Percentiles rank a stretch among this genome's conserved stretches.
These are phyloP conservation scores for Elaeis guineensis DNA, from an alignment of 176 grass and related monocot genomes.

Conservation along the genomic window DNA sequence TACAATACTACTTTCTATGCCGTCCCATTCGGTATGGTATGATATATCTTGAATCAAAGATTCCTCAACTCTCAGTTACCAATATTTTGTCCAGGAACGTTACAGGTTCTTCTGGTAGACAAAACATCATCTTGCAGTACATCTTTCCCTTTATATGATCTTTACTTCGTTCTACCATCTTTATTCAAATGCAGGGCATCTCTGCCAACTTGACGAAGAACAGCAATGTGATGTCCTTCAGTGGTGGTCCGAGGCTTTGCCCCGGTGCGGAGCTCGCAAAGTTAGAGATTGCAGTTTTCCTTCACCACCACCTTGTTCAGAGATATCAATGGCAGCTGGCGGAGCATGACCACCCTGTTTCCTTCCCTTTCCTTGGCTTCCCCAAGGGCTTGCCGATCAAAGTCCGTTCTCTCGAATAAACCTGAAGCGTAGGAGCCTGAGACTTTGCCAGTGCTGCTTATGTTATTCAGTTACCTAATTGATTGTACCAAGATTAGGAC, in stretches of 20 bases:
- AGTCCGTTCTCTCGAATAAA: neutral
- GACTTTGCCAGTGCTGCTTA: no score
- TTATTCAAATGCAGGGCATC: neutral
- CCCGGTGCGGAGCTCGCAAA: conserved; percentile 30
- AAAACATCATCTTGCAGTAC: no score
- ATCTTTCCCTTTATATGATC: no score
- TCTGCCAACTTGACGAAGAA: neutral
- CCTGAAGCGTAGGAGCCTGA: no score
- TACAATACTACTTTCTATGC: no score
- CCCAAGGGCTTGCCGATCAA: conserved; percentile 21
- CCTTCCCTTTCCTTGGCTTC: conserved; percentile 27
- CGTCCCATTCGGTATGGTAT: no score
- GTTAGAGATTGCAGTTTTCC: conserved; percentile 33
- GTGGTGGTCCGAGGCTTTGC: conserved; percentile 24
- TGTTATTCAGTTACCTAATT: no score
- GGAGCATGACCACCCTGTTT: conserved; percentile 17
- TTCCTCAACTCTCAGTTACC: no score
- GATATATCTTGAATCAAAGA: no score
- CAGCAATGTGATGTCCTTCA: conserved; percentile 26
- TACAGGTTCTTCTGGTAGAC: no score
- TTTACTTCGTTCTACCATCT: neutral
- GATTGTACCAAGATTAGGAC: no score
- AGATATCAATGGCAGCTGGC: conserved; percentile 31
- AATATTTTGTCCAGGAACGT: no score
- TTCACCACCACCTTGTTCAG: conserved; percentile 36